Conservation (phyloP, 305 asterid genomes). For the Fraxinus sp. region DNA sequence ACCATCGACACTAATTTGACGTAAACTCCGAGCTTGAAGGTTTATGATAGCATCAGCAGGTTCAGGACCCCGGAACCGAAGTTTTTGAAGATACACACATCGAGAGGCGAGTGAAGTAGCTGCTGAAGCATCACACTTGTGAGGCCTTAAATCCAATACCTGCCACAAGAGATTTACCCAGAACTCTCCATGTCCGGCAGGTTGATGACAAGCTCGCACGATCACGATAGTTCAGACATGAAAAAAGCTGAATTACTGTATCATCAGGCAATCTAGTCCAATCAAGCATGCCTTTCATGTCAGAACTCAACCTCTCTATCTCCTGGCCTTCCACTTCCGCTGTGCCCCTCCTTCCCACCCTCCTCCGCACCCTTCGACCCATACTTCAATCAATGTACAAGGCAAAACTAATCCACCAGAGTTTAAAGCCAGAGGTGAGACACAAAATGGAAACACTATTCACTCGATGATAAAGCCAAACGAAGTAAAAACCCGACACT, state of each 20-base stretch:
- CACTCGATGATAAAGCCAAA: slow-evolving; percentile 14
- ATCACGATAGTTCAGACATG: slow-evolving; percentile 73
- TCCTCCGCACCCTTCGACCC: slow-evolving; percentile 77
- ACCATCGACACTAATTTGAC: slow-evolving; percentile 67
- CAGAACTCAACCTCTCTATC: slow-evolving; percentile 35
- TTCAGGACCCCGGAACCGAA: slow-evolving; percentile 82
- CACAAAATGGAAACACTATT: not conserved
- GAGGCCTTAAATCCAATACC: slow-evolving; percentile 66
- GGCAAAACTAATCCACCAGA: slow-evolving; percentile 12
- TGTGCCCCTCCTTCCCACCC: slow-evolving; percentile 49
- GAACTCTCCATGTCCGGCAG: slow-evolving; percentile 68
- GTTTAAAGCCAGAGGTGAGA: not conserved
- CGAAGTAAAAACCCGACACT: not conserved
- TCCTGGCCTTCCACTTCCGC: slow-evolving; percentile 48
- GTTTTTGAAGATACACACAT: slow-evolving; percentile 65
- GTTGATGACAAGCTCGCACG: slow-evolving; percentile 85
- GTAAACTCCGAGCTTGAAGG: slow-evolving; percentile 64
- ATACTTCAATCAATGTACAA: slow-evolving; percentile 35
- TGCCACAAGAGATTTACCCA: slow-evolving; percentile 75
- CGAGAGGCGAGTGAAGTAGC: slow-evolving; percentile 65
- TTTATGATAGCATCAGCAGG: slow-evolving; percentile 66
- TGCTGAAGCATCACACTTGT: slow-evolving; percentile 54
- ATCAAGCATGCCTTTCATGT: slow-evolving; percentile 49
- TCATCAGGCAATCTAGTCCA: slow-evolving; percentile 86
- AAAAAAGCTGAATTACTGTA: slow-evolving; percentile 66